Evolutionary conservation across 352 stramenopile genomes (phyloP).

Genomic region (Phytophthora palmivora): DNA sequence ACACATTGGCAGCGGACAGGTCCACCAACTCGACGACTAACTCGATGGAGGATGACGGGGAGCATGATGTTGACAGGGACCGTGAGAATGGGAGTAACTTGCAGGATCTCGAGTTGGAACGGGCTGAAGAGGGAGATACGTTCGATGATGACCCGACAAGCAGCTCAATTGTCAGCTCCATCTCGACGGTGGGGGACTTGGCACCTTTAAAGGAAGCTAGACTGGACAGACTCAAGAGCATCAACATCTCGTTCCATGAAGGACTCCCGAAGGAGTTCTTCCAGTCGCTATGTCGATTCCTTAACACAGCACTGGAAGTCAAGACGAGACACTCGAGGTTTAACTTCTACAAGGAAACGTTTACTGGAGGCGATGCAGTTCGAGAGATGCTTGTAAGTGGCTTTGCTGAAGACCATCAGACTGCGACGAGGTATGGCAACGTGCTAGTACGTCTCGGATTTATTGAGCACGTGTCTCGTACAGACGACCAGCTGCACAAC

Average conservation of each 20-base stretch:
- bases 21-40: constrained; percentile 57
- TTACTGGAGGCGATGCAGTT: constrained; percentile 79
- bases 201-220: constrained; percentile 74
- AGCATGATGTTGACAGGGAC: constrained; percentile 44
- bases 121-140: constrained; percentile 40
- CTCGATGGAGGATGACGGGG: constrained; percentile 50
- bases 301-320: constrained; percentile 77
- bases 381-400: constrained; percentile 79
- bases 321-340: constrained; percentile 87
- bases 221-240: constrained; percentile 75
- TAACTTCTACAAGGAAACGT: constrained; percentile 90
- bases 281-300: constrained; percentile 70
- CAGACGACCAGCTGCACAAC: constrained; percentile 82
- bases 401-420: constrained; percentile 81
- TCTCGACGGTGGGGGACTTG: constrained; percentile 57
- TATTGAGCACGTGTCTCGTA: constrained; percentile 86
- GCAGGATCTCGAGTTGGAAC: constrained; percentile 19
- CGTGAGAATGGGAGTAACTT: constrained; percentile 34
- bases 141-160: constrained; percentile 41
- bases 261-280: constrained; percentile 85
- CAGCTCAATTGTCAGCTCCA: constrained; percentile 46
- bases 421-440: constrained; percentile 74
- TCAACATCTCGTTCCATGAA: constrained; percentile 83
- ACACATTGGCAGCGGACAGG: constrained; percentile 37
- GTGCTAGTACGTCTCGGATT: constrained; percentile 82